Base-by-base conservation (phyloP, 176 grass and related monocot genomes). In the Rhipidocladum racemiflorum region DNA sequence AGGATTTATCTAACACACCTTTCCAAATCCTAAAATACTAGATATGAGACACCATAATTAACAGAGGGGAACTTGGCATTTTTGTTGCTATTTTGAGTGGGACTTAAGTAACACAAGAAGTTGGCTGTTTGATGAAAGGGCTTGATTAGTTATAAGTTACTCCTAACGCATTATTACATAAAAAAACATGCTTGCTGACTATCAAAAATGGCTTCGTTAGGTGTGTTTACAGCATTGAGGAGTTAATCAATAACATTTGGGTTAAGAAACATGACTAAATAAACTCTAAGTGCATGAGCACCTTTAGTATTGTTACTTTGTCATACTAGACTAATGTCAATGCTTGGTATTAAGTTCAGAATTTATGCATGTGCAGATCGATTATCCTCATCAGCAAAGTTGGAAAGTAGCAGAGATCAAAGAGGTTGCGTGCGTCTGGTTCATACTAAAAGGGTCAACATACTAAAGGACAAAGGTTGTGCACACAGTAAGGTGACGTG, bases 401-500 rank as follows among this genome's bases (percentile, higher is more conserved):
- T 1, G 6, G 17, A 44, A 81, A 57, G 7, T 29, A 16, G 65
- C 34, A 70, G 9, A 42, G 23, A 57, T 57, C 38, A 56, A 40
- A 2, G 23, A 68, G 49, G 28, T 7, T 21, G 30, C 9, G 28
- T 20, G 18, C 3, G 23, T 39, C 40, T 18, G 7, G 15, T 10
- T 76, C 27, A 60, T 29, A 27, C 38, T 76, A 11, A 43, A 44
- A 42, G 27, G 74, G 18, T 0, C 65, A 69, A 9, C 27, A 70
- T 32, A 70, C 78, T 24, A 35, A 64, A 68, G 62, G 63, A 55
- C 35, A 35, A 64, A 68, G 62, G 63, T 68, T 38, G 61, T 67
- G 45, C 30, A 27, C 14, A 43, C n/a, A 24, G n/a, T 12, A 42
- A 81, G 43, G 34, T 14, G 40, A 38, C 4, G 60, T 74, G 20